phyloP scores from a whole-genome alignment of 108 stramenopile species.

The Skeletonema marinoi region DNA sequence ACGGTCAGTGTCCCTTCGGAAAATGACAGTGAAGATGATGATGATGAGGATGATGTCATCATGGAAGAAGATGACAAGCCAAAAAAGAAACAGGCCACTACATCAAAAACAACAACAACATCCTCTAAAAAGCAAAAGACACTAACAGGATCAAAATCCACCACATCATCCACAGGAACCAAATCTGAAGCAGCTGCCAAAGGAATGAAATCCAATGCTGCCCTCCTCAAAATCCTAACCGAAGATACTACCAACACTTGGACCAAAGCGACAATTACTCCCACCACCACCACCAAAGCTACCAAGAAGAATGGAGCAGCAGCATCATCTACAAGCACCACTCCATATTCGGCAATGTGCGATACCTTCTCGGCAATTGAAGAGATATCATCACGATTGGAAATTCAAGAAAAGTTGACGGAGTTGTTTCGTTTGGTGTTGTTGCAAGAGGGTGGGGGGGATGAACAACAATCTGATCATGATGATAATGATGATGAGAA shows the following conservation, averaged over 20 bases:
- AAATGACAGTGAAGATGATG: constrained; percentile 20
- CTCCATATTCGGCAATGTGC: constrained; percentile 76
- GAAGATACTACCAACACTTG: constrained; percentile 26
- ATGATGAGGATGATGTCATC: constrained; percentile 3
- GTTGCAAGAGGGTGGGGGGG: constrained; percentile 39
- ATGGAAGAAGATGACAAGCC: constrained; percentile 29
- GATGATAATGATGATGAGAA: constrained; percentile 5
- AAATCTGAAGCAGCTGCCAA: constrained; percentile 53
- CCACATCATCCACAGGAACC: constrained; percentile 22
- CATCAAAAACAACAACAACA: neutral
- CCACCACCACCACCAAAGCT: too few relatives aligned
- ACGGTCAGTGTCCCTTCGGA: constrained; percentile 8
- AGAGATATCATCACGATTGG: constrained; percentile 75
- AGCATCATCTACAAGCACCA: constrained; percentile 1
- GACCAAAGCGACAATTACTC: neutral
- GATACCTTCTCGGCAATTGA: constrained; percentile 80
- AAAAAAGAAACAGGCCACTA: constrained; percentile 21
- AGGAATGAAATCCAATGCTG: constrained; percentile 43
- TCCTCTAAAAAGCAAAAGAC: constrained; percentile 31
- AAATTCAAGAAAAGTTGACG: constrained; percentile 86
- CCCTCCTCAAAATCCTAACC: constrained; percentile 17
- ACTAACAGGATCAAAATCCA: constrained; percentile 11
- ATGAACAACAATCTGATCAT: neutral
- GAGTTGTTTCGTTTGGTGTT: constrained; percentile 69
- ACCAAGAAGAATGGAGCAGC: neutral